Base-by-base conservation (phyloP, 306 rosid genomes). In the Nissolia schottii region DNA sequence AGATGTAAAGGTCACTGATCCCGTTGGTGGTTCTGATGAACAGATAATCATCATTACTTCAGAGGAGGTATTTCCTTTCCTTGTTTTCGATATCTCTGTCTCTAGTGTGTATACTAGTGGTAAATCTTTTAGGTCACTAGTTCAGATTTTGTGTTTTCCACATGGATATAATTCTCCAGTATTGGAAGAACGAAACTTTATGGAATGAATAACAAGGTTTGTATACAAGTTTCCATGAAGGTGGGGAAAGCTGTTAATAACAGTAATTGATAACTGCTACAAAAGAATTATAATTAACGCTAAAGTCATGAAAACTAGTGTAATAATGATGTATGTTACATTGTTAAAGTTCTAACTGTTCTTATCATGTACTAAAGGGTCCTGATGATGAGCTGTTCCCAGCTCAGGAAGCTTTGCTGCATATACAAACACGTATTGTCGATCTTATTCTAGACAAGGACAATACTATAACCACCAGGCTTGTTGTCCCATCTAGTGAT, bases 351-450 rank as follows among this genome's bases (percentile, higher is more conserved):
- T 74, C 66, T 78, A 61, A 61, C 82, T 67, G 55, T 71, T 71
- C 38, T 79, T 78, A 71, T 73, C 78, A 12, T 78, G 71, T 66
- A 22, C 54, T 25, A 62, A 64, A 94, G 99, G 97, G 90, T 69
- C 99, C 99, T 50, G 95, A 95, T 78, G 96, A 95, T 61, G 90
- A 84, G 88, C 83, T 95, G 65, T 95, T 95, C 86, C 99, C 99
- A 55, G 99, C 99, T 63, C 99, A 95, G 84, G 99, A 95, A 83
- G 99, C 99, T 84, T 79, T 95, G 83, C 78, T 95, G 84, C 99
- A 95, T 82, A 85, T 95, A 77, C 99, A 95, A 85, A 82, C 86
- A 54, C 86, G 84, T 71, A 95, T 95, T 64, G 96, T 85, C 1
- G 96, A 95, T 88, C 96, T 94, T 43, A 77, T 79, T 69, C 91